These are phyloP conservation scores for Ogataea haglerorum DNA, from an alignment of 805 yeast genomes.

Conservation along the genomic window DNA sequence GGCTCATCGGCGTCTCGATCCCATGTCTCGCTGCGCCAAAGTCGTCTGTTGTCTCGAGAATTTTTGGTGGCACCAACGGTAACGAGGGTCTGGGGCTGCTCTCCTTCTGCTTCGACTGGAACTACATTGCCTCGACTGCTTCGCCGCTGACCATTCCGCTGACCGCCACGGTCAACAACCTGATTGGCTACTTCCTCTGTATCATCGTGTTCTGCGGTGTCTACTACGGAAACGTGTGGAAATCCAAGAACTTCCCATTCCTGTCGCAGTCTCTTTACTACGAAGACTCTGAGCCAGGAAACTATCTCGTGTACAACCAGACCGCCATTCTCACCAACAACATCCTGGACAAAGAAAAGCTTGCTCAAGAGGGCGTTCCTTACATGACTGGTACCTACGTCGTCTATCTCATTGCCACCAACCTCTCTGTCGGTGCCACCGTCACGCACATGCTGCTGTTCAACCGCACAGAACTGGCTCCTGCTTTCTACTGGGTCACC, in stretches of 20 bases:
- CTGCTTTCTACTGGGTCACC: constrained; percentile 25
- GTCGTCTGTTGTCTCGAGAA: constrained; percentile 27
- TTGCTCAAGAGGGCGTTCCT: constrained; percentile 29
- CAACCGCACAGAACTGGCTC: constrained; percentile 26
- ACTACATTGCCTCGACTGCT: constrained; percentile 29
- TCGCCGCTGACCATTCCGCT: constrained; percentile 31
- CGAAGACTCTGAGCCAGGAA: constrained; percentile 24
- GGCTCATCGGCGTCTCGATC: constrained; percentile 31
- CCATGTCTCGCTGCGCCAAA: constrained; percentile 30
- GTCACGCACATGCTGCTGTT: constrained; percentile 32
- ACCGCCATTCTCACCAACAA: constrained; percentile 26
- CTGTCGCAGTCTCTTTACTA: constrained; percentile 31
- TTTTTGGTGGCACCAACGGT: constrained; percentile 34
- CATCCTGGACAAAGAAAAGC: constrained; percentile 23
- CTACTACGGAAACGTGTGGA: constrained; percentile 34
- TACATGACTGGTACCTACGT: constrained; percentile 32
- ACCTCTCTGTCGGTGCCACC: constrained; percentile 33
- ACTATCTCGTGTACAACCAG: constrained; percentile 30
- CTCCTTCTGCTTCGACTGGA: constrained; percentile 34
- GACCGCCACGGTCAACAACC: constrained; percentile 28
- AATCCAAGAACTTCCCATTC: constrained; percentile 34
- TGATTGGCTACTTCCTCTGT: constrained; percentile 30
- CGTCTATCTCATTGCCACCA: constrained; percentile 32
- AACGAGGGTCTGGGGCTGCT: constrained; percentile 32
- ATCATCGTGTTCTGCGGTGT: constrained; percentile 28